Base-by-base conservation (phyloP, 2,329 filamentous ascomycete genomes). In the Cordyceps cicadae region DNA sequence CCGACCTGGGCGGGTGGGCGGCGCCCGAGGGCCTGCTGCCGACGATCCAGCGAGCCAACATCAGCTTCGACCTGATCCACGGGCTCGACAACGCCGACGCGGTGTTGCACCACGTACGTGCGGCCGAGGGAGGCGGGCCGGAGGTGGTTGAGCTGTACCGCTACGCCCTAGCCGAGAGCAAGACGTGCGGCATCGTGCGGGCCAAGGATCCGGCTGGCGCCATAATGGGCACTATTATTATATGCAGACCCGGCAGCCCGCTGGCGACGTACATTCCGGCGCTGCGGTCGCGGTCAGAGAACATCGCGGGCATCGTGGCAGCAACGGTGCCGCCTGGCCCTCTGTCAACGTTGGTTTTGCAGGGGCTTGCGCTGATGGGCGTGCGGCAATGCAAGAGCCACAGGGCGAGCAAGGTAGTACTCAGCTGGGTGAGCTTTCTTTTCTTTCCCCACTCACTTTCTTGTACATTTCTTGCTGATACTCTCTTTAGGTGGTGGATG, bases 31-130 rank as follows among this genome's bases (percentile, higher is more conserved):
- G 89, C 0, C 82, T 96, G 66, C 80, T 88, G 1, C 86, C 87
- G 67, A 88, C 83, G 63, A 81, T 95, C 32, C 84, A 90, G 66
- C 82, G 84, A 51, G 86, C 88, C 1, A 87, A 86, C 39, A 85
- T 91, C 59, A 86, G 86, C 67, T 96, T 95, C 68, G 91, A 96
- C 67, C 80, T 95, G 45, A 89, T 96, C 19, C 87, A 91, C 67
- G 90, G 90, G 9, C 82, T 87, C 72, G 88, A 92, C 59, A 90
- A 91, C 66, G 83, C 86, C 11, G 87, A 88, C 12, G 80, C 81
- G 3, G 87, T 95, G 39, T 79, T 95, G 21, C 83, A 84, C 65
- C 89, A 93, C 67, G 87, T 94, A 63, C 86, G 84, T 58, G 82
- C 34, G 11, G 34, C 85, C 0, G 86, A 88, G 72, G 86, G 89